A percentile compares a stretch with the other conserved stretches of the same genome.
Conservation (phyloP, 2,329 filamentous ascomycete species). For the Corniculantispora saksenae region DNA sequence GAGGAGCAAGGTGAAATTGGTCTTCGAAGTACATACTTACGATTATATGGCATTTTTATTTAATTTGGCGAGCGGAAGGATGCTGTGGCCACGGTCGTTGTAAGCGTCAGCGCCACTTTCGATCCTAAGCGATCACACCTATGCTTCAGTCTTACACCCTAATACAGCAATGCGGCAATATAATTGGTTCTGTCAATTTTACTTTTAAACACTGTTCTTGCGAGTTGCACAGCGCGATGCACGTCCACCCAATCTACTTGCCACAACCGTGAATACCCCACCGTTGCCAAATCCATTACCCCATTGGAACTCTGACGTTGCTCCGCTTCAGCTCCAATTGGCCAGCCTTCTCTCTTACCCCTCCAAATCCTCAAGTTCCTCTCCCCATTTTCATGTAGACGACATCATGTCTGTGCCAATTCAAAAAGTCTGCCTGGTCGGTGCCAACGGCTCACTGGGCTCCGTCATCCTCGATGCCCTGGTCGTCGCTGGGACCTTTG, state of each 20-base stretch:
- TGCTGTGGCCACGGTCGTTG: neutral
- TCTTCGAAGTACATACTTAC: neutral
- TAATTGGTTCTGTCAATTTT: neutral
- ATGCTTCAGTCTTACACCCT: neutral
- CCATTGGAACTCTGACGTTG: conserved; percentile 18
- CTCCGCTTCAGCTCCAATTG: conserved; percentile 7
- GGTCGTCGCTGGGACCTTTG: conserved; percentile 41
- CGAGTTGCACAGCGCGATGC: neutral
- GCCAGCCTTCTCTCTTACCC: neutral
- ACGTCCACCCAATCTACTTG: neutral
- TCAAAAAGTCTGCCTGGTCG: conserved; percentile 37
- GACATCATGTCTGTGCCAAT: conserved; percentile 22
- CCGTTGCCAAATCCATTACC: conserved; percentile 11
- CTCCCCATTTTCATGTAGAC: neutral
- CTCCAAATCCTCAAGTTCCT: neutral
- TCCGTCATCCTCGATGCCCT: conserved; percentile 39
- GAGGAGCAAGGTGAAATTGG: neutral
- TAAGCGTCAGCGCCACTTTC: neutral
- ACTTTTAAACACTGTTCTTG: neutral
- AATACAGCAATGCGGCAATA: neutral
- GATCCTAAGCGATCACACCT: neutral
- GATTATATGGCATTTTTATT: neutral
- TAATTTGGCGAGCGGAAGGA: neutral
- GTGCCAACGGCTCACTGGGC: conserved; percentile 43
- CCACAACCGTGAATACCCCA: neutral